A percentile compares a stretch with the other conserved stretches of the same genome.
These are phyloP conservation scores for Tinospora cordifolia DNA, from an alignment of 164 flowering plant species.

Conservation along the genomic window DNA sequence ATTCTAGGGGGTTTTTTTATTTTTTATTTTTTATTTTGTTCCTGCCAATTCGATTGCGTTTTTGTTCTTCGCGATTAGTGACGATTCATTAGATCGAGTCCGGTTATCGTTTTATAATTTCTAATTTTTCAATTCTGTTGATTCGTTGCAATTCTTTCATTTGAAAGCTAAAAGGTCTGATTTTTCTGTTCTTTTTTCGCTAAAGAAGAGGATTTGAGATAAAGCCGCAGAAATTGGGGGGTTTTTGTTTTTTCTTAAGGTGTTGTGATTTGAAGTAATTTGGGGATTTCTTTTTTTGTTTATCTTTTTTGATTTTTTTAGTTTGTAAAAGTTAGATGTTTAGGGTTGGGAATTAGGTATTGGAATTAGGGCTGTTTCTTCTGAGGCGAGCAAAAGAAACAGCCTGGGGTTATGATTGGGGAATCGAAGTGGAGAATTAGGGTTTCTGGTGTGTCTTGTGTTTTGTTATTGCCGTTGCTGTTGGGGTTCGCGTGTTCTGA, in stretches of 20 bases:
- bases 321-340: not conserved
- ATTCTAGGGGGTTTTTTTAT: too few relatives aligned
- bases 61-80: too few relatives aligned
- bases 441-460: not conserved
- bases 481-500: conserved; percentile 14
- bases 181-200: not conserved
- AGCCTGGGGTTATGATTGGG: conserved; percentile 38
- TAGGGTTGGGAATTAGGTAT: conserved; percentile 10
- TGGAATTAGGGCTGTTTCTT: conserved; percentile 21
- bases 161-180: not conserved
- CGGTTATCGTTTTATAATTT: too few relatives aligned
- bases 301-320: not conserved
- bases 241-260: too few relatives aligned
- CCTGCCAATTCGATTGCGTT: too few relatives aligned
- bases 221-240: conserved; percentile 10
- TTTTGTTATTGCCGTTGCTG: not conserved
- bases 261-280: not conserved
- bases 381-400: conserved; percentile 16
- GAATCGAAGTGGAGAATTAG: conserved; percentile 16
- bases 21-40: too few relatives aligned
- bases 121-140: not conserved
- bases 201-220: not conserved
- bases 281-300: not conserved
- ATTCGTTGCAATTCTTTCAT: conserved; percentile 3
- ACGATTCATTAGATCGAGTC: too few relatives aligned